Evolutionary conservation across 805 yeast genomes (phyloP), one percentile per base, ranked within the genome.

Genomic region (Candida nonsorbophila): DNA sequence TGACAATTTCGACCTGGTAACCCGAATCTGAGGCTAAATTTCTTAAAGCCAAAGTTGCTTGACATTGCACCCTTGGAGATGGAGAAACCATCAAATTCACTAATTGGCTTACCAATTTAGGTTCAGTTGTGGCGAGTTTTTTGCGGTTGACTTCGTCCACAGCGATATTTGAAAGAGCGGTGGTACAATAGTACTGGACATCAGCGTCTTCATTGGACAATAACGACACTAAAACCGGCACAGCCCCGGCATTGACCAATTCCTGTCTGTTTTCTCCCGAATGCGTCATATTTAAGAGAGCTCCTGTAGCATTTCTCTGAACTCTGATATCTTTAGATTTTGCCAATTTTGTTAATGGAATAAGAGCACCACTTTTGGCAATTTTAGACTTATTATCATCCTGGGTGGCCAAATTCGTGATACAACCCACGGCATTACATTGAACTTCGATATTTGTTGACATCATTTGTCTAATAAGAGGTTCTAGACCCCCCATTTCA

Each of bases 391-490:
- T 92, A 62, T 92, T 92, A 49, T 86, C 95, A 58, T 92, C 99
- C 60, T 85, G 95, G 5, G 98, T 92, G 6, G 98, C 98, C 57
- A 92, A 74, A 53, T 92, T 92, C 20, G 99, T 92, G 51, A 92
- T 88, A 56, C 98, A 92, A 11, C 99, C 99, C 33, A 92, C 98
- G 3, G 99, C 98, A 53, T 92, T 92, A 59, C 99, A 92, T 62
- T 92, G 98, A 22, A 92, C 97, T 58, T 92, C 99, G 34, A 92
- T 94, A 50, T 92, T 92, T 32, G 92, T 76, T 23, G 94, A 82
- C 82, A 86, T 82, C 99, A 92, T 92, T 62, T 92, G 98, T 56
- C 94, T 80, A 46, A 92, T 92, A 25, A 92, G 73, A 4, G 97
- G 97, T 40, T 88, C 95, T 34, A 92, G 72, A 2, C 97, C 98